Evolutionary conservation across 345 rosid species (phyloP), one percentile per base, ranked within the genome.

Genomic region (Cardamine occulta): DNA sequence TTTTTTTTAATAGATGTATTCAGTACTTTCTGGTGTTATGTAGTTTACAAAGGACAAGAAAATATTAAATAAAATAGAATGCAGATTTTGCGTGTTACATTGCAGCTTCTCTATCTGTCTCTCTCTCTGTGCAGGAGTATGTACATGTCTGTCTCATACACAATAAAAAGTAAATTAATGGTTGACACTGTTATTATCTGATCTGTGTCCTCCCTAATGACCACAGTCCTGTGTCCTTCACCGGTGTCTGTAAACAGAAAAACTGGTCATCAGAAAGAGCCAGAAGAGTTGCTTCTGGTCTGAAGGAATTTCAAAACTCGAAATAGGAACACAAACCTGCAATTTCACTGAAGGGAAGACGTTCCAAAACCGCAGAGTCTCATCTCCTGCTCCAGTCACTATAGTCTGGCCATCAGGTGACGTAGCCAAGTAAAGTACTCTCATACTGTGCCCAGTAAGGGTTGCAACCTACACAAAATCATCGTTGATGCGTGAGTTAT

Each of bases 341-440:
- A 92, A 42, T 84, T 88, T 92, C 48, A 85, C 80, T 8, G 97
- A 92, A 12, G 99, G 99, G 80, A 92, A 95, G 56, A 92, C 84
- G 51, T 92, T 89, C 98, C 99, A 92, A 79, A 95, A 95, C 49
- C 99, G 75, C 66, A 95, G 64, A 12, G 97, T 95, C 83, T 95
- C 99, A 55, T 95, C 99, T 55, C 99, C 99, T 48, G 99, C 99
- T 77, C 99, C 98, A 0, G 97, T 95, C 66, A 95, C 98, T 80
- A 92, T 93, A 24, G 99, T 95, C 91, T 91, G 97, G 11, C 99
- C 99, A 76, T 92, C 94, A 1, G 98, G 97, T 15, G 99, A 92
- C 71, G 80, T 88, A 57, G 97, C 97, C 44, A 95, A 93, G 74
- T 92, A 95, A 67, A 95, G 97, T 14, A 95, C 99, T 70, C 99